Evolutionary conservation across 495 filamentous ascomycete genomes (phyloP).

Genomic region (Podospora bellae-mahoneyi): DNA sequence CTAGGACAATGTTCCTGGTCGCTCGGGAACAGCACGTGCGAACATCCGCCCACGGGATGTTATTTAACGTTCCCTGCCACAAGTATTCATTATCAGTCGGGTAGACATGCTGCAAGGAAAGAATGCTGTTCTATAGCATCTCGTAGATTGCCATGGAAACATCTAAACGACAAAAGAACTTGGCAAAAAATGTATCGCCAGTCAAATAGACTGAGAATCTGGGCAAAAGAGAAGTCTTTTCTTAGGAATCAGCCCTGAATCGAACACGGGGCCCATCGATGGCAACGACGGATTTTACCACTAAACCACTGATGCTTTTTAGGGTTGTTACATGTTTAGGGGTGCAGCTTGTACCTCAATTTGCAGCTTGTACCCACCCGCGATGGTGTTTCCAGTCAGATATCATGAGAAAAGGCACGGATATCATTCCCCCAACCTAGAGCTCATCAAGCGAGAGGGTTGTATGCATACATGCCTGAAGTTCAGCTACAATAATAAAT

Average conservation of each 20-base stretch:
- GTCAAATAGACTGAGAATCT: not conserved
- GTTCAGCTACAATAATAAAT: too few relatives aligned
- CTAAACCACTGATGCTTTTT: conserved; percentile 43
- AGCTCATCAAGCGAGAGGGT: too few relatives aligned
- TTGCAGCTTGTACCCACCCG: too few relatives aligned
- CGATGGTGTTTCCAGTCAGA: not conserved
- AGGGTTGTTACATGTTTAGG: not conserved
- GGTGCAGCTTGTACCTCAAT: not conserved
- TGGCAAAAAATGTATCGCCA: not conserved
- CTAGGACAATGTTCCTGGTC: too few relatives aligned
- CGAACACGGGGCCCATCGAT: conserved; percentile 53
- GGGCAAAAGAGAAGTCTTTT: not conserved
- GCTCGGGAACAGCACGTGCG: too few relatives aligned
- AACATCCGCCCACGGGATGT: too few relatives aligned
- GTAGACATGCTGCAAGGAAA: too few relatives aligned
- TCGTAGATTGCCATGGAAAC: not conserved
- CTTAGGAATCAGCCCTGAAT: conserved; percentile 47
- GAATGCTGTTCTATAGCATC: too few relatives aligned
- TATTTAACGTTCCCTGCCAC: too few relatives aligned
- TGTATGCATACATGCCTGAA: too few relatives aligned
- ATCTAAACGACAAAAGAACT: not conserved
- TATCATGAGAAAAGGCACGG: not conserved
- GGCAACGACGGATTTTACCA: conserved; percentile 54
- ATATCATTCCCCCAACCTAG: too few relatives aligned
- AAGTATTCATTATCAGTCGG: too few relatives aligned